Evolutionary conservation across 495 filamentous ascomycete genomes (phyloP), one percentile per base, ranked within the genome.

Genomic region (Aspergillus leporis): DNA sequence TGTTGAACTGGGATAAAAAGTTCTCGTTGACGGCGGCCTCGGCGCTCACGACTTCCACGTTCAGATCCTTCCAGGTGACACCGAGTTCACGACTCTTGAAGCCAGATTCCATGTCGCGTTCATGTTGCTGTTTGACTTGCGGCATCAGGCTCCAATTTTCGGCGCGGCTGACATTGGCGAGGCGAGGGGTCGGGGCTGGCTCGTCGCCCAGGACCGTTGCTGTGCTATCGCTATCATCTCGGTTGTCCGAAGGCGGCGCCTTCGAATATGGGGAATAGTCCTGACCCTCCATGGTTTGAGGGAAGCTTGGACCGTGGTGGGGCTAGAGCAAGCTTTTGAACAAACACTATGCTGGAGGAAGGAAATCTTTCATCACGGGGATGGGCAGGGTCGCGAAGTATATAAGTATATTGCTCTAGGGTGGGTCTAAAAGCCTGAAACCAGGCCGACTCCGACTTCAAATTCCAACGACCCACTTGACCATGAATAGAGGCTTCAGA

Each of bases 1-100:
- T 76, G 65, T 85, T 83, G 78, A 85, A 85, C 65, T 85, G 83
- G 0, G 81, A 85, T 2, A 79, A 23, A 21, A 76, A 67, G 49
- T 80, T 81, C 57, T 83, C 79, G 53, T 80, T 77, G 38, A 80
- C 71, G 10, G 77, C 73, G 9, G 78, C 71, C 25, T 82, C 78
- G 1, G 77, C 67, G 23, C 71, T 71, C 55, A 72, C 64, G 31
- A 75, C 77, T 21, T 78, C 66, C 25, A 80, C 77, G 28, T 60
- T 74, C 22, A 80, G 70, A 51, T 83, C 69, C 55, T 75, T 70
- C 81, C 82, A 86, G 8, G 82, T 85, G 49, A 87, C 74, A 51
- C 84, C 84, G 0, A 87, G 71, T 48, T 80, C 71, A 18, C 80
- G 74, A 3, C 61, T 57, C 32, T 78, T 81, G 58, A 80, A 70